Evolutionary conservation across 805 yeast genomes (phyloP), one percentile per base, ranked within the genome.

Genomic region (Metschnikowia noctiluminum): DNA sequence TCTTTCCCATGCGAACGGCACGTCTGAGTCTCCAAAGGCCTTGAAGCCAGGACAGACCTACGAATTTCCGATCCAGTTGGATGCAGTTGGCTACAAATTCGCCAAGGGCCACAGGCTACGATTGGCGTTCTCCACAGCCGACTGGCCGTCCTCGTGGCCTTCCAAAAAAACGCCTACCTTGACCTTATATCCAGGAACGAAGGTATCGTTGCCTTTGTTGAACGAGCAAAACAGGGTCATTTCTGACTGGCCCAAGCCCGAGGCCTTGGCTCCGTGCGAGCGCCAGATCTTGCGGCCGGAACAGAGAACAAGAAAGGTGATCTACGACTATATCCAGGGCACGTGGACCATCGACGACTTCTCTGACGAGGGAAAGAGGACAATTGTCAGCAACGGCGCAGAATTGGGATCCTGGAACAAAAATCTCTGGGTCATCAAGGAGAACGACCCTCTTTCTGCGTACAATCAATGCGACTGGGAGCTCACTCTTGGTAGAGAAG

Each of bases 111-210:
- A 75, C 51, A 64, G 56, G 39, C 48, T 75, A 21, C 62, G 73
- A 52, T 55, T 74, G 11, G 73, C 76, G 0, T 61, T 75, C 39
- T 72, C 78, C 7, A 64, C 78, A 1, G 64, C 74, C 32, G 78
- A 74, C 51, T 75, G 79, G 79, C 78, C 79, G 10, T 76, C 71
- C 46, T 64, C 65, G 32, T 75, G 79, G 79, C 79, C 79, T 28
- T 59, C 68, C 0, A 65, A 76, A 5, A 74, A 70, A 53, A 38
- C 48, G 13, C 48, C 48, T 16, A 28, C 27, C 2, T 44, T 39
- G 48, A 32, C n/a, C n/a, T 44, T 38, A 16, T 27, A 38, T 14
- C 16, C 48, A 10, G 48, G 48, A 27, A 30, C 46, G 12, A 16
- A 26, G 11, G 35, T 39, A 5, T 11, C 11, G 21, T 44, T 39